Conservation (phyloP, 306 rosid genomes). For the Dryas octopetala region DNA sequence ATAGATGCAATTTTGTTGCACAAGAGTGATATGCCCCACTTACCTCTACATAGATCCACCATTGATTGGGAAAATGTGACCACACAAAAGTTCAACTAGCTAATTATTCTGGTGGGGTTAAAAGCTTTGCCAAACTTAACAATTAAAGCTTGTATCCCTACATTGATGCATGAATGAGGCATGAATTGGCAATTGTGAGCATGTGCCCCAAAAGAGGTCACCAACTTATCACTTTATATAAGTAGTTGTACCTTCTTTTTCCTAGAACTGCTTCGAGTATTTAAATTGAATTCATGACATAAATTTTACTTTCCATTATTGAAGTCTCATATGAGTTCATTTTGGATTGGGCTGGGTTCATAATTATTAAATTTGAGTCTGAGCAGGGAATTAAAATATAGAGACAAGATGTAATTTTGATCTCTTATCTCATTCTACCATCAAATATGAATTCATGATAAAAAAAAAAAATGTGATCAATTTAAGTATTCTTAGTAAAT, state of each 20-base stretch:
- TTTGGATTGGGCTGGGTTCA: too few species aligned
- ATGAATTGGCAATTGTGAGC: neutral
- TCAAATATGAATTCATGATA: too few species aligned
- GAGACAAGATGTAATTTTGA: too few species aligned
- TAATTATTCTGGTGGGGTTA: neutral
- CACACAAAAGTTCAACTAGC: neutral
- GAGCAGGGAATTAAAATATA: too few species aligned
- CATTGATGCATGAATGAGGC: neutral
- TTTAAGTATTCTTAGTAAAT: too few species aligned
- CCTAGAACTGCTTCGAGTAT: neutral
- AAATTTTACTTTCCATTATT: neutral
- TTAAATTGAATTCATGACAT: neutral
- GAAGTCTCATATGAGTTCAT: too few species aligned
- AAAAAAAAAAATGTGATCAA: too few species aligned
- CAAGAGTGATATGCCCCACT: too few species aligned
- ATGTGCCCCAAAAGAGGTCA: neutral
- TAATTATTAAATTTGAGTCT: too few species aligned
- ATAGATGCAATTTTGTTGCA: too few species aligned
- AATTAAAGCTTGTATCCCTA: neutral
- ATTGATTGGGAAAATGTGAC: neutral
- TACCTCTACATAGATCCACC: too few species aligned
- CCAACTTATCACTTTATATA: neutral
- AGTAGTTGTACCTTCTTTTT: neutral
- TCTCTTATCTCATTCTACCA: too few species aligned
- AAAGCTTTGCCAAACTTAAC: neutral